Evolutionary conservation across 2,329 filamentous ascomycete species (phyloP), one percentile per base, ranked within the genome.

Genomic region (Claviceps africana): DNA sequence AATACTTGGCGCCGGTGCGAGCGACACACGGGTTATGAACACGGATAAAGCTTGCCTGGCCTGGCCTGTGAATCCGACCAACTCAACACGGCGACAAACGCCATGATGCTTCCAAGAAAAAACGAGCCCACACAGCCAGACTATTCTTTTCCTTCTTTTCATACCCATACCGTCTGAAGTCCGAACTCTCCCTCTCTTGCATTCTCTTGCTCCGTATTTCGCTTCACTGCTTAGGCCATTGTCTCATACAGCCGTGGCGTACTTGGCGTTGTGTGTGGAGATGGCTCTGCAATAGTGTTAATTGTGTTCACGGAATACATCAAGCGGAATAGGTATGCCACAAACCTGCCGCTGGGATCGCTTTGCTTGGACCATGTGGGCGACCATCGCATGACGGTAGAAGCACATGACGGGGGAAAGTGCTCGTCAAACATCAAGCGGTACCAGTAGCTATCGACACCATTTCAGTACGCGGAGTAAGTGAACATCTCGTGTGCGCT

Each of bases 391-490:
- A 88, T 86, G 51, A 98, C 93, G 8, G 93, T 98, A 54, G 81
- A 83, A 9, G 93, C 94, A 67, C 91, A 97, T 64, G 84, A 84
- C 53, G 83, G 79, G 47, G 93, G 93, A 80, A 97, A 98, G 71
- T 94, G 91, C 78, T 98, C 91, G 69, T 98, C 93, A 67, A 97
- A 98, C 91, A 98, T 97, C 67, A 75, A 78, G 62, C 93, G 85
- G 74, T 98, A 98, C 93, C 93, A 98, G 78, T 95, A 94, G 47
- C 82, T 85, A 15, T 45, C 22, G 17, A 45, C 31, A 46, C 21
- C 15, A 17, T 51, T 51, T n/a, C 8, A 51, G 40, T 46, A 22
- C 31, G 28, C 42, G 31, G 43, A 9, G 19, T 17, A 13, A 31
- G 17, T 13, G 11, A 6, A 1, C n/a, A 22, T 22, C 21, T 43